phyloP scores from a whole-genome alignment of 1,139 yeast genomes.

The Blastobotrys serpentis region DNA sequence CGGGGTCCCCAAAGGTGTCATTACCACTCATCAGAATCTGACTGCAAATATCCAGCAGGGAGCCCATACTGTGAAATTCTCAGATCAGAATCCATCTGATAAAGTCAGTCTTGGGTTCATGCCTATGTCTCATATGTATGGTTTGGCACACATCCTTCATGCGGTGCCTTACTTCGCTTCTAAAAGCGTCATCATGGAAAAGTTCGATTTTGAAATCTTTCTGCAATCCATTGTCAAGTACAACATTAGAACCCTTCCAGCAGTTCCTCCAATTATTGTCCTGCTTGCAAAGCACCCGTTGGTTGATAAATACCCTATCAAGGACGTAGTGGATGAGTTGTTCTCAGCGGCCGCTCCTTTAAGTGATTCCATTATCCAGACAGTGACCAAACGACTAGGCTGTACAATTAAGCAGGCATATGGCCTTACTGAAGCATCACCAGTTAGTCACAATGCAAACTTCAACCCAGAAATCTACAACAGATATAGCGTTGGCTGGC shows the following conservation, averaged over 20 bases:
- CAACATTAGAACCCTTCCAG: conserved; percentile 30
- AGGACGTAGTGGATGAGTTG: conserved; percentile 28
- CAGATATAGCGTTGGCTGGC: conserved; percentile 48
- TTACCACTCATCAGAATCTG: conserved; percentile 51
- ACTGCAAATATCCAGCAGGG: conserved; percentile 35
- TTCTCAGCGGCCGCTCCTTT: conserved; percentile 43
- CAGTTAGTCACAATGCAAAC: conserved; percentile 33
- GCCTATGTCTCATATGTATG: conserved; percentile 44
- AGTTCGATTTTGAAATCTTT: conserved; percentile 38
- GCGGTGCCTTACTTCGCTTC: conserved; percentile 27
- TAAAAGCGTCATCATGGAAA: conserved; percentile 34
- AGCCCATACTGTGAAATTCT: conserved; percentile 10
- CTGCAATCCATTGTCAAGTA: conserved; percentile 32
- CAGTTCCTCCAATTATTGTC: conserved; percentile 43
- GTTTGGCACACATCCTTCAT: conserved; percentile 33
- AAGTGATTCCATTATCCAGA: conserved; percentile 30
- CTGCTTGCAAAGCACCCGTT: conserved; percentile 41
- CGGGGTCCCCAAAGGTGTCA: conserved; percentile 73
- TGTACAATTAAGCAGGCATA: conserved; percentile 58
- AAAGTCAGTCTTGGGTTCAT: conserved; percentile 26
- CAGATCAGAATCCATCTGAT: conserved; percentile 18
- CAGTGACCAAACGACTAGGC: conserved; percentile 28
- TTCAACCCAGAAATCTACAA: conserved; percentile 25
- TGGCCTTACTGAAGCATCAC: conserved; percentile 58
- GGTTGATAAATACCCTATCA: conserved; percentile 34